Base-by-base conservation (phyloP, 192 early-diverging fungal genomes). In the Coemansia sp. region DNA sequence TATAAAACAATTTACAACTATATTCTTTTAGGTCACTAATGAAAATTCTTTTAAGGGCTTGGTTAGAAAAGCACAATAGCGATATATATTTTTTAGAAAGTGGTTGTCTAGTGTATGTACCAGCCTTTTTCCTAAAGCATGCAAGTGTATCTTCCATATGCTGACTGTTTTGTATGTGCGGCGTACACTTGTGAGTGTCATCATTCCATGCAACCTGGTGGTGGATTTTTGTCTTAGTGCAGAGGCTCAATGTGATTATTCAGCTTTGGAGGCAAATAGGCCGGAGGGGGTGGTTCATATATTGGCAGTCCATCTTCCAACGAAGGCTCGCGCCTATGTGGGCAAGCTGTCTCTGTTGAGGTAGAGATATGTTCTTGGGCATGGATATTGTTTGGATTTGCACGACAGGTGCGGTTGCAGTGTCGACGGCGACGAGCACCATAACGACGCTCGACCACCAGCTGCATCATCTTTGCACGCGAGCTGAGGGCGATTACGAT, bases 231-330 rank as follows among this genome's bases (percentile, higher is more conserved):
- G 30, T 18, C n/a, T 19, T n/a, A 10, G 14, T 6, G 54, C 26
- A 60, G 47, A 10, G n/a, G 34, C n/a, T 28, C 24, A 28, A 26
- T 28, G 31, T 61, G 47, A 51, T 10, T 54, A 16, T 24, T 24
- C 19, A 50, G n/a, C 26, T 69, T 71, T 71, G 55, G 51, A 21
- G 58, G 52, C 22, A 54, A 24, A 49, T 74, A 74, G 6, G 62
- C 72, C 22, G 72, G 72, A 31, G 72, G 72, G 8, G 72, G 72
- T 7, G 72, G 62, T 54, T 74, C 72, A 58, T 74, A 74, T 19
- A 55, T 53, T n/a, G 72, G 72, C 47, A 74, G 54, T 21, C 26
- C 65, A 25, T n/a, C 38, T 32, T 64, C 71, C 14, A 26, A 14
- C 7, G 56, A 50, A 5, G 49, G 1, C 5, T 6, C 23, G 7